Percentiles rank a stretch among this genome's conserved stretches.
Conservation (phyloP, 1,284 basidiomycete species). For the Chiua sp. region DNA sequence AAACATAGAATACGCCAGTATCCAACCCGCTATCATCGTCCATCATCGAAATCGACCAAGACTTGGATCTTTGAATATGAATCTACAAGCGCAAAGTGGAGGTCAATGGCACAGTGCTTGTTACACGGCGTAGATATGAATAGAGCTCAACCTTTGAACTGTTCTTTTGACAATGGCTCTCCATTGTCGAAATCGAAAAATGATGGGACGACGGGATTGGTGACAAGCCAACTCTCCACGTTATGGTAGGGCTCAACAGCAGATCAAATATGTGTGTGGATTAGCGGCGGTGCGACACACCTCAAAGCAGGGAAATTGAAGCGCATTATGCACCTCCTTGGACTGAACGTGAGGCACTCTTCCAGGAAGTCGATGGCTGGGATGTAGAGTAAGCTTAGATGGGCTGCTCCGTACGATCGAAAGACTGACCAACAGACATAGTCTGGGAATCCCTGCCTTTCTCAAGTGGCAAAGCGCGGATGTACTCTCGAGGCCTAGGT, state of each 20-base stretch:
- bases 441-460: conserved; percentile 80
- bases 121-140: not conserved
- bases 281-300: conserved; percentile 41
- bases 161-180: conserved; percentile 66
- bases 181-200: conserved; percentile 93
- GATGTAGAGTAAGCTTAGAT: not conserved
- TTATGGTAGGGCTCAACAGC: conserved; percentile 85
- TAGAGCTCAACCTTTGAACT: conserved; percentile 61
- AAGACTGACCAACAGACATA: conserved; percentile 68
- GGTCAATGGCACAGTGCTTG: not conserved
- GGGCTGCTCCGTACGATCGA: not conserved
- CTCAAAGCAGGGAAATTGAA: conserved; percentile 92
- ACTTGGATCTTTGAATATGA: not conserved
- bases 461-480: conserved; percentile 91
- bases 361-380: conserved; percentile 90
- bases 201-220: conserved; percentile 79
- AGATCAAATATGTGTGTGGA: not conserved
- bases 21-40: not conserved
- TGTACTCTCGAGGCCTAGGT: conserved; percentile 86
- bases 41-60: not conserved
- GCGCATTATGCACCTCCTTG: conserved; percentile 89
- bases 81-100: not conserved
- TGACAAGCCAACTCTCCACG: conserved; percentile 85
- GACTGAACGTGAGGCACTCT: conserved; percentile 91
- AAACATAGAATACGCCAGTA: not conserved